Conservation (phyloP, 768 basidiomycete genomes). For the Termitomyces sp. region DNA sequence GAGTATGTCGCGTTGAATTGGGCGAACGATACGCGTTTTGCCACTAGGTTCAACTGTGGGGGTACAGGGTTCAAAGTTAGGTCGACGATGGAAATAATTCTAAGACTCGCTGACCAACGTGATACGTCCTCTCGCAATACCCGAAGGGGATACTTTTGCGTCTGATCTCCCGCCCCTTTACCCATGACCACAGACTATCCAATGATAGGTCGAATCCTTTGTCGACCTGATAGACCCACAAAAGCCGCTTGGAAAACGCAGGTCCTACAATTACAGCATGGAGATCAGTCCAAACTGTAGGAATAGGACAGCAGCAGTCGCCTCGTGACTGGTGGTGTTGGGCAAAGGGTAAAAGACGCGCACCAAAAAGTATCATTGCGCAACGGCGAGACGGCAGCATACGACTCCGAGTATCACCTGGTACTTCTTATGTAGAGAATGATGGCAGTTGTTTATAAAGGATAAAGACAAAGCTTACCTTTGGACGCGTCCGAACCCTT, state of each 20-base stretch:
- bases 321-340: constrained; percentile 3
- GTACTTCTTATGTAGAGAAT: neutral
- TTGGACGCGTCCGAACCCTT: neutral
- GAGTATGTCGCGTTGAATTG: constrained; percentile 30
- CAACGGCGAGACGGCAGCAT: neutral
- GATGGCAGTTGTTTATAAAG: neutral
- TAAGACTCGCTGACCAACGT: neutral
- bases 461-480: constrained; percentile 2
- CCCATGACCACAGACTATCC: constrained; percentile 1
- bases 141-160: constrained; percentile 10
- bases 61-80: constrained; percentile 10
- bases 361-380: neutral
- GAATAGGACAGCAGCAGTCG: neutral
- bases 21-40: constrained; percentile 39
- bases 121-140: neutral
- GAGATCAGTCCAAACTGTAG: neutral
- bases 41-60: constrained; percentile 16
- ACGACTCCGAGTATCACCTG: constrained; percentile 2
- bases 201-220: neutral
- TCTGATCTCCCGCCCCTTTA: constrained; percentile 1
- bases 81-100: constrained; percentile 4
- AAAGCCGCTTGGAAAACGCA: constrained; percentile 1
- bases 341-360: constrained; percentile 6
- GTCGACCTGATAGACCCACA: constrained; percentile 1
- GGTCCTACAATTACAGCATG: neutral